Conservation (phyloP, 2,329 filamentous ascomycete species). For the Trichoderma koningiopsis region DNA sequence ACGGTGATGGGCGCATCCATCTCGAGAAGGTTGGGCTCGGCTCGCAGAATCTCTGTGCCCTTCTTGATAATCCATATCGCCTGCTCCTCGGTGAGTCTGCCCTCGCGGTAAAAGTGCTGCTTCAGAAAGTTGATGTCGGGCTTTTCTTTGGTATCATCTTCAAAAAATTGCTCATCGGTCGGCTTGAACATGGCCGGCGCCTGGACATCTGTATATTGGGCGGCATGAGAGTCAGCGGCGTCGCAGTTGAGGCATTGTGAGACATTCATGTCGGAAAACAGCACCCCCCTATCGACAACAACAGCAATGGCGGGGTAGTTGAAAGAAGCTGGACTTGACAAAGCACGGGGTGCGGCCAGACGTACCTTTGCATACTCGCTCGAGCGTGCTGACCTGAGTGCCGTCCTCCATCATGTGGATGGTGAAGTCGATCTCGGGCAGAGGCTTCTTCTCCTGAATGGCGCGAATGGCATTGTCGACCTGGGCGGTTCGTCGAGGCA, state of each 20-base stretch:
- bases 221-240: slow-evolving; percentile 27
- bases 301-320: slow-evolving; percentile 26
- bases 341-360: slow-evolving; percentile 18
- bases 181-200: slow-evolving; percentile 92
- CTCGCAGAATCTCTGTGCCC: slow-evolving; percentile 82
- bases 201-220: slow-evolving; percentile 76
- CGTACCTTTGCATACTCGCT: slow-evolving; percentile 97
- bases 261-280: not conserved
- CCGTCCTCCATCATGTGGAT: slow-evolving; percentile 99
- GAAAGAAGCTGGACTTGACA: not conserved
- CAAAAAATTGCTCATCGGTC: slow-evolving; percentile 92
- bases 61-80: slow-evolving; percentile 91
- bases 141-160: slow-evolving; percentile 81
- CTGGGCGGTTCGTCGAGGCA: slow-evolving; percentile 55
- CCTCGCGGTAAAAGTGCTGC: slow-evolving; percentile 97
- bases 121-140: slow-evolving; percentile 94
- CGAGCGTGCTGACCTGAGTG: slow-evolving; percentile 88
- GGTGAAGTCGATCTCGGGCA: slow-evolving; percentile 98
- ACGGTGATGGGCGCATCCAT: slow-evolving; percentile 99
- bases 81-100: slow-evolving; percentile 94
- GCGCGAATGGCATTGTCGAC: slow-evolving; percentile 91
- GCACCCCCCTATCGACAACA: slow-evolving; percentile 13
- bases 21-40: slow-evolving; percentile 93
- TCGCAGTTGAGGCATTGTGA: not conserved
- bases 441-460: slow-evolving; percentile 90